Conservation (phyloP, 1,284 basidiomycete species). For the Cryptococcus sp. region DNA sequence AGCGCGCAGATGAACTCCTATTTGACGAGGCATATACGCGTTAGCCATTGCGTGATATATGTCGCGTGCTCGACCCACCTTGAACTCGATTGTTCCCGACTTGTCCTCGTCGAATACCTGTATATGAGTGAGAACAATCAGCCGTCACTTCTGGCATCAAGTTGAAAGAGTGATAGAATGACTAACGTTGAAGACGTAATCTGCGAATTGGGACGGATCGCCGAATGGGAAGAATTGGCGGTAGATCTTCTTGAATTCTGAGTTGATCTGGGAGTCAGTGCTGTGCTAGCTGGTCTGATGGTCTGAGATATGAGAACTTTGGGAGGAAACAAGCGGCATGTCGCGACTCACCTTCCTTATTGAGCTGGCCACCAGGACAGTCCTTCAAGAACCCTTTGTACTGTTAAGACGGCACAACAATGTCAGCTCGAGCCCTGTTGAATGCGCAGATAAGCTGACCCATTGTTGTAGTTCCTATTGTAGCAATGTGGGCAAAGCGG, state of each 20-base stretch:
- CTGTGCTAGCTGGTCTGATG: not conserved
- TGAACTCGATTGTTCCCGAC: conserved; percentile 95
- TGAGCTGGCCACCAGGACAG: conserved; percentile 94
- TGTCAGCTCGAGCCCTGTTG: not conserved
- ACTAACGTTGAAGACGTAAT: conserved; percentile 88
- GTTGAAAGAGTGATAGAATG: not conserved
- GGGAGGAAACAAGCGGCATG: not conserved
- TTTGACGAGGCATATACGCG: conserved; percentile 43
- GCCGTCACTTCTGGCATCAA: not conserved
- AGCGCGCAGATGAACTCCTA: conserved; percentile 97
- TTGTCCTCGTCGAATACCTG: conserved; percentile 90
- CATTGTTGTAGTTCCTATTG: conserved; percentile 90
- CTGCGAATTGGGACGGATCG: conserved; percentile 94
- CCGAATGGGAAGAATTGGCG: conserved; percentile 99
- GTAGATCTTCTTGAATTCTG: conserved; percentile 96
- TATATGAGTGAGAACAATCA: not conserved
- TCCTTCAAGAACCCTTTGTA: conserved; percentile 99
- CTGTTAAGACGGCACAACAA: conserved; percentile 53
- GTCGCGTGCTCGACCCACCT: conserved; percentile 45
- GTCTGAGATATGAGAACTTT: not conserved
- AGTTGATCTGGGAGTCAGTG: not conserved
- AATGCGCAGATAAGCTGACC: conserved; percentile 48
- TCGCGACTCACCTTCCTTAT: conserved; percentile 64
- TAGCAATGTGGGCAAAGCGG: not conserved
- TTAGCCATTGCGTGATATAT: conserved; percentile 12